Evolutionary conservation across 2,329 filamentous ascomycete species (phyloP).

Genomic region (Tolypocladium ovalisporum): DNA sequence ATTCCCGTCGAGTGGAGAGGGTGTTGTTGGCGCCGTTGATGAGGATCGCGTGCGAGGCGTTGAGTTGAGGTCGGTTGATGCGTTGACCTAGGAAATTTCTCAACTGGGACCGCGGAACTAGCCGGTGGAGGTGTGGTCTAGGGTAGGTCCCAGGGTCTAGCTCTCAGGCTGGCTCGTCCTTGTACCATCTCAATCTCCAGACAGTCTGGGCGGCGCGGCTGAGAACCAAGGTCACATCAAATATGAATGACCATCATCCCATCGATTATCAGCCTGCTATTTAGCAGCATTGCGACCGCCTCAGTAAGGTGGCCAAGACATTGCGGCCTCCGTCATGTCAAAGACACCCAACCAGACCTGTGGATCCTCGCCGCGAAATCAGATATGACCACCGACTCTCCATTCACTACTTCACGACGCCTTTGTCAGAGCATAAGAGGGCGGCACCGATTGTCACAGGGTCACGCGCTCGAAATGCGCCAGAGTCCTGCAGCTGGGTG

Average conservation of each 20-base stretch:
- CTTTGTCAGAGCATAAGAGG: no score
- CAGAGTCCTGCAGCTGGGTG: background rate
- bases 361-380: background rate
- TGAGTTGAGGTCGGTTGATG: background rate
- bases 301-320: background rate
- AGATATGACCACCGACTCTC: background rate
- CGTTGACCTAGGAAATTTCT: background rate
- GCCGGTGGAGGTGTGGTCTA: background rate
- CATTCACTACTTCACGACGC: no score
- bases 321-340: background rate
- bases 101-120: background rate
- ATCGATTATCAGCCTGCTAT: background rate
- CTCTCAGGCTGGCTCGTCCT: no score
- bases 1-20: background rate
- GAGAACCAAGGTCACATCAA: background rate
- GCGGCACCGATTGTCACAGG: background rate
- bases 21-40: background rate
- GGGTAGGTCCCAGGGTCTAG: background rate
- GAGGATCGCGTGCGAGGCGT: conserved; percentile 1
- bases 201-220: no score
- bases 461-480: background rate
- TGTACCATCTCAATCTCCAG: no score
- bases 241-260: background rate
- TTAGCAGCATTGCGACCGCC: background rate
- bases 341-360: no score